These are phyloP conservation scores for Waltergamsia citrina DNA, from an alignment of 2,329 filamentous ascomycete species.

Conservation along the genomic window DNA sequence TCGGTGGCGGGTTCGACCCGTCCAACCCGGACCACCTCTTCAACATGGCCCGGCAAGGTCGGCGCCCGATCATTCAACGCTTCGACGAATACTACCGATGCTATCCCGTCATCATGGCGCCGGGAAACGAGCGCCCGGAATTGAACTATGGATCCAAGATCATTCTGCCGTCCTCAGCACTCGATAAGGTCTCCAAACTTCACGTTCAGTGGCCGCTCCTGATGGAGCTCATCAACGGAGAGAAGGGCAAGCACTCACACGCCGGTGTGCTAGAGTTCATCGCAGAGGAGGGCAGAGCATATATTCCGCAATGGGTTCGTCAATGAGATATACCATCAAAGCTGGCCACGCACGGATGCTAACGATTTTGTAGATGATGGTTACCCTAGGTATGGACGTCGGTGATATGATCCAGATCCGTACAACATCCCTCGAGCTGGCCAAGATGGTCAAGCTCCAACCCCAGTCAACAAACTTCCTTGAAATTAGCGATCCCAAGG, in stretches of 20 bases:
- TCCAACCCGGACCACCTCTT: slow-evolving; percentile 38
- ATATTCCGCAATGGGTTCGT: slow-evolving; percentile 86
- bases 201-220: slow-evolving; percentile 97
- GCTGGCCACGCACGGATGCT: neutral
- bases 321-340: neutral
- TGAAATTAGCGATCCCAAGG: slow-evolving; percentile 94
- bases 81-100: slow-evolving; percentile 99
- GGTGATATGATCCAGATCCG: slow-evolving; percentile 94
- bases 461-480: slow-evolving; percentile 89
- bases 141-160: slow-evolving; percentile 98
- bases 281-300: slow-evolving; percentile 92
- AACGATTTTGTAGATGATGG: slow-evolving; percentile 66
- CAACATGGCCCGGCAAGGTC: slow-evolving; percentile 35
- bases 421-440: slow-evolving; percentile 84
- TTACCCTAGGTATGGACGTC: slow-evolving; percentile 78
- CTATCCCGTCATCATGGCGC: slow-evolving; percentile 91
- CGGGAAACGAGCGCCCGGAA: slow-evolving; percentile 77
- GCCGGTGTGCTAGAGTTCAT: slow-evolving; percentile 96
- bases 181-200: slow-evolving; percentile 91
- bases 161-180: slow-evolving; percentile 87
- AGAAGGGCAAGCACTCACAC: slow-evolving; percentile 72
- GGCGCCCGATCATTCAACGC: slow-evolving; percentile 52
- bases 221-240: slow-evolving; percentile 90
- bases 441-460: slow-evolving; percentile 91
- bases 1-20: slow-evolving; percentile 33